phyloP scores from a whole-genome alignment of 768 basidiomycete species.

The Lactarius trivialis region DNA sequence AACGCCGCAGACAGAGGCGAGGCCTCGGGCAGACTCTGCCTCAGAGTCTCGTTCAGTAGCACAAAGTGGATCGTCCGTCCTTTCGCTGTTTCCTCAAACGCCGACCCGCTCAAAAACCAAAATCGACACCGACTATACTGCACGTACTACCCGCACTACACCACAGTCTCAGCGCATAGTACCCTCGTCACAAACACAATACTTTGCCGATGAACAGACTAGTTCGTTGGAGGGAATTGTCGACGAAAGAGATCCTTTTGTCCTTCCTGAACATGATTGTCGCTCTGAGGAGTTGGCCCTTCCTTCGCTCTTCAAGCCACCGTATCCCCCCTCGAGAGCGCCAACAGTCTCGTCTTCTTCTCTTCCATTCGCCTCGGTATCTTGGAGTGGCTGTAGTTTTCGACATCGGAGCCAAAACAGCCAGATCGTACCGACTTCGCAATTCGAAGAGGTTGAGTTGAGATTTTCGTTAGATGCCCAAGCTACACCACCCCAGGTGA shows the following conservation, averaged over 20 bases:
- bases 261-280: background rate
- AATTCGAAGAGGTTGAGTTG: conserved; percentile 16
- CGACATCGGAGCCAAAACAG: conserved; percentile 1
- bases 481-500: background rate
- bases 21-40: background rate
- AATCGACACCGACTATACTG: background rate
- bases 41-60: background rate
- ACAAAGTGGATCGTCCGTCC: background rate
- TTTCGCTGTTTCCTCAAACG: background rate
- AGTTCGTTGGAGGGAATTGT: background rate
- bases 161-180: conserved; percentile 19
- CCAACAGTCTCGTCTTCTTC: background rate
- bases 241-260: background rate
- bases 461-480: background rate
- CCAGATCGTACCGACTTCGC: conserved; percentile 17
- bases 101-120: conserved; percentile 7
- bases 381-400: background rate
- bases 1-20: conserved; percentile 4
- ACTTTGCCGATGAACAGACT: conserved; percentile 9
- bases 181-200: conserved; percentile 19
- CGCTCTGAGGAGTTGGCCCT: background rate
- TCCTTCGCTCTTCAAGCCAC: background rate
- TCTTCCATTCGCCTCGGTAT: background rate
- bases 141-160: background rate
- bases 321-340: background rate